A percentile compares a stretch with the other conserved stretches of the same genome.
phyloP scores from a whole-genome alignment of 192 early-diverging fungal genomes.

The Coemansia umbellata region DNA sequence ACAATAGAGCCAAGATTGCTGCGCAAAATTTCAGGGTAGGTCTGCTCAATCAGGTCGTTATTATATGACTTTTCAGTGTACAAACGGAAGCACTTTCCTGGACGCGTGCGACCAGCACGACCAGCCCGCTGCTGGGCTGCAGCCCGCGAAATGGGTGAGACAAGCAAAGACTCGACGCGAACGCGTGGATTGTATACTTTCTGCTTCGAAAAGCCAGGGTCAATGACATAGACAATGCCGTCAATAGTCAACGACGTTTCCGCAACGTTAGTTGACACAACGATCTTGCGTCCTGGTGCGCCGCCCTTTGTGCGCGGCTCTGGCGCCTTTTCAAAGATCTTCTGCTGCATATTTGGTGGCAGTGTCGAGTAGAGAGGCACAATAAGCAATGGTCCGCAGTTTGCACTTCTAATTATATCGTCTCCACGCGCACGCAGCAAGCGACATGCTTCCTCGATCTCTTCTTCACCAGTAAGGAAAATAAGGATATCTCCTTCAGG shows the following conservation, averaged over 20 bases:
- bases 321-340: slow-evolving; percentile 91
- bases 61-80: slow-evolving; percentile 97
- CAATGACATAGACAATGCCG: slow-evolving; percentile 98
- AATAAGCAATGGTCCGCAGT: slow-evolving; percentile 77
- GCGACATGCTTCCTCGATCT: slow-evolving; percentile 94
- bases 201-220: slow-evolving; percentile 98
- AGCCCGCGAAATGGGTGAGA: slow-evolving; percentile 92
- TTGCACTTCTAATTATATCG: slow-evolving; percentile 56
- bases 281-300: slow-evolving; percentile 90
- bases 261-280: slow-evolving; percentile 97
- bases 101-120: slow-evolving; percentile 96
- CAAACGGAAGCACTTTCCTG: slow-evolving; percentile 95
- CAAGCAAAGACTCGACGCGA: slow-evolving; percentile 91
- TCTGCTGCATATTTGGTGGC: slow-evolving; percentile 85
- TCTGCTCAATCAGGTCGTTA: slow-evolving; percentile 92
- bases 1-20: slow-evolving; percentile 96
- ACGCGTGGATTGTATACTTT: slow-evolving; percentile 99
- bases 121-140: slow-evolving; percentile 96
- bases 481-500: slow-evolving; percentile 94
- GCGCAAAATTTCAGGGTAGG: slow-evolving; percentile 97
- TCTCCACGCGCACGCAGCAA: slow-evolving; percentile 78
- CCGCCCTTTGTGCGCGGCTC: slow-evolving; percentile 72
- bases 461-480: slow-evolving; percentile 98
- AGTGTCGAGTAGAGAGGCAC: slow-evolving; percentile 90
- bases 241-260: slow-evolving; percentile 99